These are phyloP conservation scores for Huntiella moniliformis DNA, from an alignment of 2,329 filamentous ascomycete species.

Conservation along the genomic window DNA sequence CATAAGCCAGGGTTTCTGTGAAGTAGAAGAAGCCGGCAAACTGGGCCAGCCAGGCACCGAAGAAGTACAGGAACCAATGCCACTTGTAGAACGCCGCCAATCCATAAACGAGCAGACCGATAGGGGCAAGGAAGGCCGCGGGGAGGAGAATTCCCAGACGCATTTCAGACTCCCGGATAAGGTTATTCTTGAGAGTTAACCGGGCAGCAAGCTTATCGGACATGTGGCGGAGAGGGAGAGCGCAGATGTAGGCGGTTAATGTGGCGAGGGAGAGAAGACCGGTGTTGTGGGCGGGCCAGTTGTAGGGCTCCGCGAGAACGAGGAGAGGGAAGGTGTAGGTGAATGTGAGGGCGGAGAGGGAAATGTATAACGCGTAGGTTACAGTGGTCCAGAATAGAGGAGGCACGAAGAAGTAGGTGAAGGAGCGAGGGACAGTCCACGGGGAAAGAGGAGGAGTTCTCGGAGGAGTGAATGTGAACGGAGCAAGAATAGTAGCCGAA, in stretches of 20 bases:
- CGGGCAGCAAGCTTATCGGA: constrained; percentile 25
- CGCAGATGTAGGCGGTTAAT: constrained; percentile 21
- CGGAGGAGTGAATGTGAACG: constrained; percentile 9
- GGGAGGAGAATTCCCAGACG: constrained; percentile 22
- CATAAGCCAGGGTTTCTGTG: constrained; percentile 40
- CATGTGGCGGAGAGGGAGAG: constrained; percentile 25
- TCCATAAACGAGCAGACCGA: constrained; percentile 26
- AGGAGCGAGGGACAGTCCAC: constrained; percentile 24
- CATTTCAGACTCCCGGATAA: constrained; percentile 31
- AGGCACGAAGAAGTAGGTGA: constrained; percentile 29
- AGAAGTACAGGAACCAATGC: constrained; percentile 29
- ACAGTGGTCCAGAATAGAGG: constrained; percentile 31
- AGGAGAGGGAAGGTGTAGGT: constrained; percentile 31
- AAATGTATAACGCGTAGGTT: constrained; percentile 24
- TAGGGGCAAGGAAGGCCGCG: constrained; percentile 22
- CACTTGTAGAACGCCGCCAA: constrained; percentile 20
- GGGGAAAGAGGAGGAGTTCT: constrained; percentile 21
- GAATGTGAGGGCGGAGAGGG: constrained; percentile 22
- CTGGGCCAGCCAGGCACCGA: constrained; percentile 28
- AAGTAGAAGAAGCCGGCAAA: constrained; percentile 36
- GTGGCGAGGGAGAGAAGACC: constrained; percentile 22
- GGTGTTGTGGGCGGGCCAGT: constrained; percentile 25
- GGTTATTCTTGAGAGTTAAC: constrained; percentile 24
- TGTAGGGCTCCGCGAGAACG: constrained; percentile 26
- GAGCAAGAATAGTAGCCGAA: background rate